Base-by-base conservation (phyloP, 2,329 filamentous ascomycete species). In the Chrysoporthe puriensis region DNA sequence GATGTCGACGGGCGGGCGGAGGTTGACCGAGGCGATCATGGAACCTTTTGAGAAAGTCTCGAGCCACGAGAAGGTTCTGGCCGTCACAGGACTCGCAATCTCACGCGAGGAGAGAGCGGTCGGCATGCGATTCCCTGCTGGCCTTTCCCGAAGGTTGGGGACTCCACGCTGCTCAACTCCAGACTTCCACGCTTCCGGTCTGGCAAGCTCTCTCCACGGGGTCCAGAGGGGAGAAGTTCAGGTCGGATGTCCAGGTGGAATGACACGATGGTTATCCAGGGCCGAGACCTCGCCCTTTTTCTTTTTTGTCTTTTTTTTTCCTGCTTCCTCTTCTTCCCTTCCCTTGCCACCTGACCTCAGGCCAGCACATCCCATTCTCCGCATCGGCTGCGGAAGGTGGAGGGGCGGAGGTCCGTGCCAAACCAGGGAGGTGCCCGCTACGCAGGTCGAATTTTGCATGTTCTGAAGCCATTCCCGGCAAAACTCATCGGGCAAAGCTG, bases 1-100 rank as follows among this genome's bases (percentile, higher is more conserved):
- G 60, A 59, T 43, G 59, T 63, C 64, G 64, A 7, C 60, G 63
- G 63, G 63, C 52, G 59, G 63, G 11, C 67, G 63, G 67, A 69
- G 21, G 26, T 61, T 61, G 59, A 26, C 59, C 59, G 59, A 61
- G 59, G 18, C n/a, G 26, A 34, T 46, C 42, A 46, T 46, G 59
- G 14, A 61, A 61, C 13, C n/a, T 43, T 60, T 60, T 40, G 57
- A 61, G 26, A 44, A 61, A 61, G 59, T 61, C 42, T 40, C 42
- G 16, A 61, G 40, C 21, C 32, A 61, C 11, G 21, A 34, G 40
- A 61, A 60, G 40, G 36, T 14, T 32, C 43, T 61, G 26, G 14
- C 18, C 21, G 60, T 62, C 60, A 62, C 60, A 42, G 59, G 44
- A 52, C 44, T 32, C 44, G 44, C 32, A 40, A 42, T n/a, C 44